phyloP scores from a whole-genome alignment of 2,329 filamentous ascomycete genomes.

The Xylaria multiplex region DNA sequence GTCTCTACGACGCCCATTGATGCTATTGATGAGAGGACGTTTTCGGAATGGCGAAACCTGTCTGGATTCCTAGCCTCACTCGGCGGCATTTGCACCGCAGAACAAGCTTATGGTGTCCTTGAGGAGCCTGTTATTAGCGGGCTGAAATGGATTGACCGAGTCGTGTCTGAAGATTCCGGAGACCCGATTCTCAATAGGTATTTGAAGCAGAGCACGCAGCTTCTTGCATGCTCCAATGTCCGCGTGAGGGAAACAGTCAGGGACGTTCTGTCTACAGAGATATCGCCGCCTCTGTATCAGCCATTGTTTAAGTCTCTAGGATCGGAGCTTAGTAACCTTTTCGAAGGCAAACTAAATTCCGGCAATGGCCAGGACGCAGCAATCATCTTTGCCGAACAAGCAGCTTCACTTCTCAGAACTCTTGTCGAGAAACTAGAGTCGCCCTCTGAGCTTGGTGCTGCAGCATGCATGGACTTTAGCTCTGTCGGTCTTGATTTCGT shows the following conservation, averaged over 20 bases:
- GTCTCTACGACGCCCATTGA: conserved; percentile 65
- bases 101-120: conserved; percentile 63
- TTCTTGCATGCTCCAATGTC: conserved; percentile 71
- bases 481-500: conserved; percentile 72
- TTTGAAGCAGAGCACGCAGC: conserved; percentile 70
- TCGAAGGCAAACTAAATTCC: conserved; percentile 64
- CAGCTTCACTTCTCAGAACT: conserved; percentile 69
- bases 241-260: conserved; percentile 73
- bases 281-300: conserved; percentile 69
- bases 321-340: conserved; percentile 70
- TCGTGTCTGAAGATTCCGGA: conserved; percentile 67
- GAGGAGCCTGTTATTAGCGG: conserved; percentile 68
- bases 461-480: conserved; percentile 72
- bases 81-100: conserved; percentile 72
- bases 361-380: conserved; percentile 67
- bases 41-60: conserved; percentile 75
- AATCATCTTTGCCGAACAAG: conserved; percentile 74
- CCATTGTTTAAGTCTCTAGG: conserved; percentile 73
- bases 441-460: conserved; percentile 69
- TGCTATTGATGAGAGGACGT: conserved; percentile 62
- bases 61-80: conserved; percentile 75
- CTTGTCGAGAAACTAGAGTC: conserved; percentile 73
- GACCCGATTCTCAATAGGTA: conserved; percentile 70
- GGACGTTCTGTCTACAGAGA: conserved; percentile 72
- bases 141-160: conserved; percentile 71